Base-by-base conservation (phyloP, 1,284 basidiomycete genomes). In the Pyrrhoderma noxium region DNA sequence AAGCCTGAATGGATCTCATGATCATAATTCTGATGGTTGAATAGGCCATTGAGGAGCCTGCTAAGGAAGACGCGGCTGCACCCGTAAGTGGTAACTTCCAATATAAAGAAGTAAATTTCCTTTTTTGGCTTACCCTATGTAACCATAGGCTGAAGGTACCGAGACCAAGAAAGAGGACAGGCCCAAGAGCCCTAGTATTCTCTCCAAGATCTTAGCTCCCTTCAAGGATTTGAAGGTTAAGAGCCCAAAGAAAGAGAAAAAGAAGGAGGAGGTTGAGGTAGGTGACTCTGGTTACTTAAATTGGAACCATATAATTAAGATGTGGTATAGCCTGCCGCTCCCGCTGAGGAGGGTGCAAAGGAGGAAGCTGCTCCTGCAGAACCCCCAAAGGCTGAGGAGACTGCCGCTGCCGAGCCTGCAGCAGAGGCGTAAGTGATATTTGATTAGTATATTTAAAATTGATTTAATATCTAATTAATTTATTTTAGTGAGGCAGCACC, bases 141-240 rank as follows among this genome's bases (percentile, higher is more conserved):
- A 37, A 11, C 44, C 1, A 14, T 25, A 51, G 39, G 55, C 55
- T 38, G 55, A 57, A 38, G 37, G 21, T 16, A 44, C 51, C 19
- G 41, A 54, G 21, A 35, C 68, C 9, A 82, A 82, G 77, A 84
- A 84, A 70, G 83, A 85, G 58, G 82, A 85, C 16, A 72, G 74
- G 57, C 82, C 85, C 60, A 87, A 84, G 78, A 86, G 84, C 70
- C 86, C 87, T n/a, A 66, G 75, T 48, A 58, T 89, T 55, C 70
- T 89, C 48, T 62, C 77, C 57, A 89, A 84, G 68, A 71, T 89
- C 56, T 77, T 89, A 48, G 79, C 79, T 39, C 79, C 85, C 21
- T 84, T 89, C 77, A 77, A 76, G 62, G 63, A 61, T 34, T 85
- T 54, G 47, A 57, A 79, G 69, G 69, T 65, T 74, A 84, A 80